Evolutionary conservation across 345 rosid genomes (phyloP), one percentile per base, ranked within the genome.

Genomic region (Eucalyptus pumila): DNA sequence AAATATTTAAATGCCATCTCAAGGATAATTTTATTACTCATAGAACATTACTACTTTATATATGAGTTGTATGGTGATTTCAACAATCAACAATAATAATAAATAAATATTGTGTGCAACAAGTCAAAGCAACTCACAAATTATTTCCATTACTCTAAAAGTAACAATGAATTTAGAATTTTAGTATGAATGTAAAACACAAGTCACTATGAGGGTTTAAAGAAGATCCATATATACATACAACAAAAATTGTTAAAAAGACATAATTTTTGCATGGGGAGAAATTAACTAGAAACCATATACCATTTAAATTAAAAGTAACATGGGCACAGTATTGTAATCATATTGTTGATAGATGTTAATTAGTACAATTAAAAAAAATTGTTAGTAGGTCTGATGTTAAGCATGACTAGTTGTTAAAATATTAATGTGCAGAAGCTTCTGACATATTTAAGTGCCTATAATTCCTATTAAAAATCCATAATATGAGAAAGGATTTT

Each of bases 61-160:
- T 0, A 6, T 14, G 42, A 15, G 21, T 32, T 67, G 40, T 7
- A 16, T 0, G 7, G 23, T 32, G 80, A 67, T 4, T n/a, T 67
- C 42, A 67, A n/a, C 34, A 32, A 67, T 32, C 12, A 32, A 67
- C 23, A 32, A 15, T 4, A 4, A 67, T 67, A 67, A 67, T 15
- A 1, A 32, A 67, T 32, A 4, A 8, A 3, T 34, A 67, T 32
- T 32, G 23, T 30, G 44, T 0, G 80, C 44, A 69, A 69, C 9
- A 69, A 34, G 44, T 34, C 4, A 9, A 0, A 69, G 24, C 0
- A 69, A 7, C 0, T 69, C 80, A 69, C 17, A 69, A 9, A 67
- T 9, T 34, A 69, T 69, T 58, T 69, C 14, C 26, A 5, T 34
- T 16, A 34, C 7, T 69, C 42, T 34, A 69, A 34, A 15, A 69